phyloP scores from a whole-genome alignment of 2,329 filamentous ascomycete genomes.

The Remersonia thermophila region DNA sequence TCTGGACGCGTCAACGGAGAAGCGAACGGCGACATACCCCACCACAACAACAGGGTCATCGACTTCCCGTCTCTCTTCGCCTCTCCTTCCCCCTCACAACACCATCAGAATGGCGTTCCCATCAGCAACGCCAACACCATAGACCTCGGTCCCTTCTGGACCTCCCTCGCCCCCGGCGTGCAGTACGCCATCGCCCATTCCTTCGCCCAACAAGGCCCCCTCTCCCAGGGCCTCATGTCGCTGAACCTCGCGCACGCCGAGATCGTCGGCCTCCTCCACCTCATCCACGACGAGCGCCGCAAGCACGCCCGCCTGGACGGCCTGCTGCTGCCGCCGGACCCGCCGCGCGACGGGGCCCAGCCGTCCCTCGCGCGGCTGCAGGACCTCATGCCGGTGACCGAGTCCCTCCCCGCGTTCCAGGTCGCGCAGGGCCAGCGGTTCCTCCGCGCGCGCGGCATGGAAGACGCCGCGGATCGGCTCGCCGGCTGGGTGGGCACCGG shows the following conservation, averaged over 20 bases:
- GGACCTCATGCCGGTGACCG: conserved; percentile 4
- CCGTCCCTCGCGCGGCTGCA: background rate
- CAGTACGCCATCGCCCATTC: conserved; percentile 16
- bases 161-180: conserved; percentile 12
- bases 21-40: too few relatives aligned
- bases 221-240: conserved; percentile 1
- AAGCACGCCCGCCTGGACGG: background rate
- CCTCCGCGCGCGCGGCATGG: conserved; percentile 7
- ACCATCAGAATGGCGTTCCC: too few relatives aligned
- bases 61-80: too few relatives aligned
- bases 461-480: conserved; percentile 4
- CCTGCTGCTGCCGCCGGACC: background rate
- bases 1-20: too few relatives aligned
- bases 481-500: conserved; percentile 7
- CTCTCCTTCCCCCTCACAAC: too few relatives aligned
- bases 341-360: background rate
- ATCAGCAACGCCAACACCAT: background rate
- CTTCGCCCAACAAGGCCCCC: conserved; percentile 6
- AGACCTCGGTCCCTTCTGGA: conserved; percentile 9
- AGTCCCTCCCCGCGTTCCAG: conserved; percentile 4
- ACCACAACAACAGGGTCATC: too few relatives aligned
- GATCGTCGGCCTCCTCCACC: conserved; percentile 5
- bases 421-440: conserved; percentile 8
- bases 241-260: background rate
- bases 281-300: conserved; percentile 8